Conservation (phyloP, 2,329 filamentous ascomycete genomes). For the Fusarium devonianum region DNA sequence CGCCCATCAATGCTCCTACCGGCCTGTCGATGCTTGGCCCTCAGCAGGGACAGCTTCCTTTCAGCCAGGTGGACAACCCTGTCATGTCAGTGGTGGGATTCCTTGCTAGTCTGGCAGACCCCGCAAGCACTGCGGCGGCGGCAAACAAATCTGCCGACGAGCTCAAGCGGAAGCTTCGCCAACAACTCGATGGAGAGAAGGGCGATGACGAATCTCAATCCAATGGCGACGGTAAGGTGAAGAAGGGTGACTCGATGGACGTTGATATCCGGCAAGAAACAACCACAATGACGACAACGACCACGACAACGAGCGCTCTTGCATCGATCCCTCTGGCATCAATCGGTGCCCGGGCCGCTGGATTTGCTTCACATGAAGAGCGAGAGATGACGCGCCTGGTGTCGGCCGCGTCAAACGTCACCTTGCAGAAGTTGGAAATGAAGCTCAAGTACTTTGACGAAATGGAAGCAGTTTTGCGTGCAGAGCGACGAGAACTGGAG, state of each 20-base stretch:
- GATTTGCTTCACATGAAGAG: constrained; percentile 93
- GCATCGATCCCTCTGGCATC: constrained; percentile 85
- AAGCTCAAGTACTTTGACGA: constrained; percentile 97
- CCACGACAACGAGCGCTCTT: constrained; percentile 57
- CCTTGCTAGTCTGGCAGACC: constrained; percentile 88
- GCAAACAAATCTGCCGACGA: constrained; percentile 87
- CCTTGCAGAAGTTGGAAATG: constrained; percentile 93
- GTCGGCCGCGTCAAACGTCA: constrained; percentile 89
- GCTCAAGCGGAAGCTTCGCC: constrained; percentile 80
- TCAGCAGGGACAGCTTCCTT: constrained; percentile 82
- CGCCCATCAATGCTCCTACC: constrained; percentile 57
- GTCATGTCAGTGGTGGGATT: constrained; percentile 97
- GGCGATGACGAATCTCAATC: constrained; percentile 53
- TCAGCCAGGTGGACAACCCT: constrained; percentile 92
- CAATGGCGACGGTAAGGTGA: constrained; percentile 67
- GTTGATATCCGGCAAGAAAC: constrained; percentile 64
- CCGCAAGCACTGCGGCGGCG: constrained; percentile 87
- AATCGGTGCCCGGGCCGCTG: constrained; percentile 84
- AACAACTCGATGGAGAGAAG: constrained; percentile 71
- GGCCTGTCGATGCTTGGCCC: constrained; percentile 73
- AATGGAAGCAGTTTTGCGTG: constrained; percentile 90
- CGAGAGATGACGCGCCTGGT: constrained; percentile 95
- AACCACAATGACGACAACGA: constrained; percentile 60
- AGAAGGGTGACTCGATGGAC: constrained; percentile 69
- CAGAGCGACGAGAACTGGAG: constrained; percentile 91